phyloP scores from a whole-genome alignment of 1,284 basidiomycete species.

The Moesziomyces sp. region DNA sequence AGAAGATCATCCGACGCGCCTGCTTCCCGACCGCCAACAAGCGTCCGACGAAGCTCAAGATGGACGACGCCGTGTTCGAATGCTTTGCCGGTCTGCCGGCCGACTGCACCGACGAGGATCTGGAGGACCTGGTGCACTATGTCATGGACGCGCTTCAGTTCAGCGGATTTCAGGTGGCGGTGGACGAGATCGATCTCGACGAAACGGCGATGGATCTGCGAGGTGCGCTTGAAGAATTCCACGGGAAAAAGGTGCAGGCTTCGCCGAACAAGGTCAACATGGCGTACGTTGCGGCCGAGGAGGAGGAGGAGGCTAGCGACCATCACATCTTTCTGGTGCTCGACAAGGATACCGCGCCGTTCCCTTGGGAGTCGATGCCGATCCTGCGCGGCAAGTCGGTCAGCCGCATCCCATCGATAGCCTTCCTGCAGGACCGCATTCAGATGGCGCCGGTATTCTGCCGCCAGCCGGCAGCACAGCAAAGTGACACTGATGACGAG shows the following conservation, averaged over 20 bases:
- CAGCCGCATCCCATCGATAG: slow-evolving; percentile 87
- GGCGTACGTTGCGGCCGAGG: slow-evolving; percentile 28
- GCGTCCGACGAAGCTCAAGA: slow-evolving; percentile 70
- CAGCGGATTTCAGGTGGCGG: slow-evolving; percentile 86
- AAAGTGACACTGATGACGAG: neutral
- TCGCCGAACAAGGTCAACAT: slow-evolving; percentile 39
- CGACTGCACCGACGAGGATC: slow-evolving; percentile 84
- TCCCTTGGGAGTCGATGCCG: slow-evolving; percentile 97
- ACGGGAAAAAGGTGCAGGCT: slow-evolving; percentile 33
- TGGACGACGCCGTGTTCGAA: slow-evolving; percentile 80
- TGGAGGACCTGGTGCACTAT: slow-evolving; percentile 94
- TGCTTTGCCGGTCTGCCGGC: slow-evolving; percentile 85
- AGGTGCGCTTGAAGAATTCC: slow-evolving; percentile 54
- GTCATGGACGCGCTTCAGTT: slow-evolving; percentile 93
- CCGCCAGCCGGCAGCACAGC: slow-evolving; percentile 1
- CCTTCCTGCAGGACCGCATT: slow-evolving; percentile 84
- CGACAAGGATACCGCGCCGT: slow-evolving; percentile 86
- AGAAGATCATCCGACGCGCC: slow-evolving; percentile 65
- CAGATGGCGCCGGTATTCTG: slow-evolving; percentile 43
- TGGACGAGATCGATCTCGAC: slow-evolving; percentile 91
- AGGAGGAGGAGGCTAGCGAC: slow-evolving; percentile 71
- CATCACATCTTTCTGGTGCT: slow-evolving; percentile 89
- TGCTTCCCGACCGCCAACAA: slow-evolving; percentile 70
- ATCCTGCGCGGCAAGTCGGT: slow-evolving; percentile 83
- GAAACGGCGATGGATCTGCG: slow-evolving; percentile 73